These are phyloP conservation scores for Chenopodium album DNA, from an alignment of 148 eudicot genomes.

Conservation along the genomic window DNA sequence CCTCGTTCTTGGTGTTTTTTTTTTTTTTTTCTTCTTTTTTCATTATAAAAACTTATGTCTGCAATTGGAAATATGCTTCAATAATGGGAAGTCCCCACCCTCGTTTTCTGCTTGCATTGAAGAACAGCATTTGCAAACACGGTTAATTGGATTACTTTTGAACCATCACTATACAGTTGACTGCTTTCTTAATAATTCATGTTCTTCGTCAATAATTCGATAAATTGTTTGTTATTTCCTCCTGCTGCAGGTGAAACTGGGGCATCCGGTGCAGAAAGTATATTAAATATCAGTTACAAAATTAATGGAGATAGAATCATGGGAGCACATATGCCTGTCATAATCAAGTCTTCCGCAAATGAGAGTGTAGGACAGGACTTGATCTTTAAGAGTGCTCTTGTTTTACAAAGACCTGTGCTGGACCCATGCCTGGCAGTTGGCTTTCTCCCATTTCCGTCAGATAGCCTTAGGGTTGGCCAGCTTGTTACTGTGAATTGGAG, in stretches of 20 bases:
- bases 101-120: neutral
- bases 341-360: constrained; percentile 30
- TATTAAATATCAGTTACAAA: constrained; percentile 68
- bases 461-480: constrained; percentile 82
- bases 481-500: constrained; percentile 93
- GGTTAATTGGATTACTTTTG: neutral
- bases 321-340: constrained; percentile 82
- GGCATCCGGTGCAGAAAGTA: constrained; percentile 47
- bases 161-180: neutral
- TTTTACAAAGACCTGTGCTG: constrained; percentile 82
- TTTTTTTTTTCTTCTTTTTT: too few relatives aligned
- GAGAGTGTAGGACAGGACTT: constrained; percentile 40
- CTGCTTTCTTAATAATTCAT: neutral
- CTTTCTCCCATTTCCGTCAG: constrained; percentile 90
- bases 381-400: constrained; percentile 76
- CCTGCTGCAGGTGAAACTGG: constrained; percentile 55
- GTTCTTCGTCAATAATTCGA: neutral
- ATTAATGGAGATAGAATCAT: constrained; percentile 65
- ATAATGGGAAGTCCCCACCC: neutral
- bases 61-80: neutral
- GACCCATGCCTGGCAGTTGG: constrained; percentile 98
- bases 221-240: constrained; percentile 2
- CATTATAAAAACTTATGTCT: neutral
- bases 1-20: neutral
- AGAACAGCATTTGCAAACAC: neutral